These are phyloP conservation scores for Alternaria triticina DNA, from an alignment of 2,329 filamentous ascomycete species.

Conservation along the genomic window DNA sequence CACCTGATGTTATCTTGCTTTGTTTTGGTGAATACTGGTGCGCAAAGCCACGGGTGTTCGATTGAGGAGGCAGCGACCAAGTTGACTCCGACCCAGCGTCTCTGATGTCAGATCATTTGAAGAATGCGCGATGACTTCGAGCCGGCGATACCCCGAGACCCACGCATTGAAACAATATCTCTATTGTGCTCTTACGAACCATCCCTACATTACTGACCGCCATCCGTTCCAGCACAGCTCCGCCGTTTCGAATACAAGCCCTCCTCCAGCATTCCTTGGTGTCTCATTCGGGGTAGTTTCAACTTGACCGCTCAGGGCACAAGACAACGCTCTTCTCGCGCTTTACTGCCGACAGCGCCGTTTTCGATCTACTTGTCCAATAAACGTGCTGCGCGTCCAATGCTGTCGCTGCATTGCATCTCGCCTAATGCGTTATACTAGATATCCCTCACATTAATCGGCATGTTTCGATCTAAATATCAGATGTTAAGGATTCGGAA, in stretches of 20 bases:
- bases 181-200: neutral
- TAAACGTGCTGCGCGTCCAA: accelerated
- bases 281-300: neutral
- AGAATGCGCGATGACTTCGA: neutral
- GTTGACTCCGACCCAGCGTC: neutral
- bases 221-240: neutral
- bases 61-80: neutral
- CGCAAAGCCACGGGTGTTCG: neutral
- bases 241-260: neutral
- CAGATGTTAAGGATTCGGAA: neutral
- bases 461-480: no score
- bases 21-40: no score
- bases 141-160: accelerated
- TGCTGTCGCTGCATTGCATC: neutral
- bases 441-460: accelerated
- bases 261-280: neutral
- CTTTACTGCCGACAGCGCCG: neutral
- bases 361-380: neutral
- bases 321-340: neutral
- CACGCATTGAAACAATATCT: neutral
- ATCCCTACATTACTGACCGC: neutral
- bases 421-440: accelerated
- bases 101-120: neutral
- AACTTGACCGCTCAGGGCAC: neutral
- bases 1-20: neutral